Percentiles rank a stretch among this genome's conserved stretches.
Evolutionary conservation across 768 basidiomycete genomes (phyloP).

Genomic region (Kwoniella sp.): DNA sequence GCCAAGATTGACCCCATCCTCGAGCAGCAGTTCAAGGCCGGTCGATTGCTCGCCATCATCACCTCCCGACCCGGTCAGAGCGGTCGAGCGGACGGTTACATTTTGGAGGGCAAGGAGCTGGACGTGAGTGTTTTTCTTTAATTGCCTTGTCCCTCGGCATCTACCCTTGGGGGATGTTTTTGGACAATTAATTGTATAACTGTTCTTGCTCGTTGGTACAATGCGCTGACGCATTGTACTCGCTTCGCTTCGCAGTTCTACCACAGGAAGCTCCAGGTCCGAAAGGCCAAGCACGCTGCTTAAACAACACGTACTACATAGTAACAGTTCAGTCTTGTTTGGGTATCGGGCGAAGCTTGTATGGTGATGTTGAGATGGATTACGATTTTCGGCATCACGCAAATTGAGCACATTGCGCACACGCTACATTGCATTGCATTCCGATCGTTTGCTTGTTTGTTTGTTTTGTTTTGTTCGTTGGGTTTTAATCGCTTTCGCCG

Average conservation of each 20-base stretch:
- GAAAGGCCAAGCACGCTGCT: conserved; percentile 89
- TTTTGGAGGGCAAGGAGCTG: conserved; percentile 97
- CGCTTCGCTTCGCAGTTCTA: conserved; percentile 68
- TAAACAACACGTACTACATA: conserved; percentile 25
- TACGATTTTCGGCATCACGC: conserved; percentile 12
- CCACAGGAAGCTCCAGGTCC: conserved; percentile 85
- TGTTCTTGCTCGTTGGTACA: not conserved
- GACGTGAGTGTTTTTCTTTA: too few species aligned
- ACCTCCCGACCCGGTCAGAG: conserved; percentile 95
- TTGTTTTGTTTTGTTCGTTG: too few species aligned
- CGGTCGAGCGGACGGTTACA: conserved; percentile 93
- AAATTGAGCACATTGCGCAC: not conserved
- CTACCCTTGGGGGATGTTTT: too few species aligned
- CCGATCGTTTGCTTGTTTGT: too few species aligned
- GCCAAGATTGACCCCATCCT: conserved; percentile 89
- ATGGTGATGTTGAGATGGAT: conserved; percentile 13
- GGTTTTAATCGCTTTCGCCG: too few species aligned
- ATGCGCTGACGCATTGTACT: conserved; percentile 18
- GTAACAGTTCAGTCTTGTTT: not conserved
- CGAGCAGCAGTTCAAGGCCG: conserved; percentile 86
- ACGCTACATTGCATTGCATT: too few species aligned
- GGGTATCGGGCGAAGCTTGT: conserved; percentile 15
- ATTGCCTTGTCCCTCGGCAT: too few species aligned
- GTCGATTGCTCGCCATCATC: conserved; percentile 91
- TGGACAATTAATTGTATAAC: conserved; percentile 31